Evolutionary conservation across 176 grass and related monocot species (phyloP).

Genomic region (Aegilops umbellulata): DNA sequence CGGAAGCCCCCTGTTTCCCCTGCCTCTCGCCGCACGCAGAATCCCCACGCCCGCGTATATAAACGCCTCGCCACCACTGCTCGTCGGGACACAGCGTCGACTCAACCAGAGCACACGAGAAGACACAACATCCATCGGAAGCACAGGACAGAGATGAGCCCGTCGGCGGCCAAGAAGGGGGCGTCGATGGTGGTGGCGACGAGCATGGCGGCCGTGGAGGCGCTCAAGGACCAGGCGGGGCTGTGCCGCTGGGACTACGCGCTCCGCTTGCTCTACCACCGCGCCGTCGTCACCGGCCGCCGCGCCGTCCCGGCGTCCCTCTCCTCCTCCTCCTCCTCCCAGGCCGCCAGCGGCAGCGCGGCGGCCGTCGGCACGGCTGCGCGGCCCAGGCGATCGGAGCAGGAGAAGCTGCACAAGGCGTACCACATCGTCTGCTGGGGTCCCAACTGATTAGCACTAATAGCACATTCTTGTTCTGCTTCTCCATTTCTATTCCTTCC

Average conservation of each 20-base stretch:
- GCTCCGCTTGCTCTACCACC: slow-evolving; percentile 43
- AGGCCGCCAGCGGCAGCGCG: background rate
- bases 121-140: background rate
- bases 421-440: slow-evolving; percentile 85
- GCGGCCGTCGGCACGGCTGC: background rate
- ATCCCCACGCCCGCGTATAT: background rate
- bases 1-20: slow-evolving; percentile 27
- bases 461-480: background rate
- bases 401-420: slow-evolving; percentile 60
- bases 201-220: slow-evolving; percentile 65
- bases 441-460: slow-evolving; percentile 19
- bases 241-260: slow-evolving; percentile 76
- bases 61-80: background rate
- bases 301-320: slow-evolving; percentile 31
- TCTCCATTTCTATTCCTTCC: background rate
- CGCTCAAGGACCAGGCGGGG: slow-evolving; percentile 73
- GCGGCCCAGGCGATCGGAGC: slow-evolving; percentile 20
- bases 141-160: background rate
- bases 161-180: slow-evolving; percentile 32
- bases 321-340: background rate
- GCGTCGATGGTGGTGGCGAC: slow-evolving; percentile 54
- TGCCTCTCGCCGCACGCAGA: background rate
- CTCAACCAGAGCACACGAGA: too few relatives aligned
- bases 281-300: slow-evolving; percentile 22
- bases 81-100: too few relatives aligned